Percentiles rank a stretch among this genome's conserved stretches.
Evolutionary conservation across 2,329 filamentous ascomycete genomes (phyloP).

Genomic region (Verticillium longisporum): DNA sequence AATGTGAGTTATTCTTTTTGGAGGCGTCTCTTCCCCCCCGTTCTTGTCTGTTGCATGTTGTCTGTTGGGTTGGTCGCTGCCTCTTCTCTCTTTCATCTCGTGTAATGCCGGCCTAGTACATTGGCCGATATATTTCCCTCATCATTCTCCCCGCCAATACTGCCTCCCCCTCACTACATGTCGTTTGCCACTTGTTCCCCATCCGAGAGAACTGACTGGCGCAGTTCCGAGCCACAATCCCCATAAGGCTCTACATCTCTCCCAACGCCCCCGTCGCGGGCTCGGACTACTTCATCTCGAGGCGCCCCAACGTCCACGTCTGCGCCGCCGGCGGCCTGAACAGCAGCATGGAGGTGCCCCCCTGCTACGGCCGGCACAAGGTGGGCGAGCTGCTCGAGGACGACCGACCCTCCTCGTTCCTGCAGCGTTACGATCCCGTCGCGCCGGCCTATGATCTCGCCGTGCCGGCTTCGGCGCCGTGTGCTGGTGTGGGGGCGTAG

Average conservation of each 20-base stretch:
- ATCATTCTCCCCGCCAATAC: no score
- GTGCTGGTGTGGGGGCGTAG: background rate
- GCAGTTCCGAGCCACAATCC: background rate
- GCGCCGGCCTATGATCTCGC: background rate
- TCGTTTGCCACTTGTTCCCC: no score
- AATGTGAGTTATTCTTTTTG: background rate
- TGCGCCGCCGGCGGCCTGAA: background rate
- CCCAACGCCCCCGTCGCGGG: slow-evolving; percentile 2
- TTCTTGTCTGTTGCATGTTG: no score
- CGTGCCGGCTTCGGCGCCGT: background rate
- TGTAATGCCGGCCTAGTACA: no score
- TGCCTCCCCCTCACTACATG: no score
- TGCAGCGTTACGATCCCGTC: background rate
- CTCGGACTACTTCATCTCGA: background rate
- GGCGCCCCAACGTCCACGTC: background rate
- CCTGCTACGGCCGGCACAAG: background rate
- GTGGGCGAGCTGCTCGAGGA: background rate
- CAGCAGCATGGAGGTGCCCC: background rate
- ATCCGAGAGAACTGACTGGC: background rate
- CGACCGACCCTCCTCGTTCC: background rate
- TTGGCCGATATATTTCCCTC: no score
- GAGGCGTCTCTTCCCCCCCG: no score
- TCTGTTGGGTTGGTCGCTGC: no score
- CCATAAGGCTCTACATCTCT: slow-evolving; percentile 2
- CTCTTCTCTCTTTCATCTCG: no score